Base-by-base conservation (phyloP, 352 stramenopile genomes). In the Salisapilia sapeloensis region DNA sequence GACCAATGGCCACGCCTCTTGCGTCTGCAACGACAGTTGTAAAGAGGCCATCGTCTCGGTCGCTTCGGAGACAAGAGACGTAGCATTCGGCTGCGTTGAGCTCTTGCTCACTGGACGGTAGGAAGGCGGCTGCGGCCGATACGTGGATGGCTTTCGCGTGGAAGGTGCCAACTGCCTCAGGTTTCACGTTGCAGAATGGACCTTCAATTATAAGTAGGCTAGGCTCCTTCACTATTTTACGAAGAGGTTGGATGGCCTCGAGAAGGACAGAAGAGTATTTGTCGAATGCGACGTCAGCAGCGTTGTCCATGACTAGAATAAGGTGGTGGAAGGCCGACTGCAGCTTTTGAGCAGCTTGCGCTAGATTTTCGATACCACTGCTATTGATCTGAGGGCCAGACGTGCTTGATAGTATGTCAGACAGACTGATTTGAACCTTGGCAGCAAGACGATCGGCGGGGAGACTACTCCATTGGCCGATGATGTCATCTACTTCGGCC, bases 11-110 rank as follows among this genome's bases (percentile, higher is more conserved):
- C 28, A 96, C 81, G 22, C 81, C 79, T 10, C 53, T 65, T 47
- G 92, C 63, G 25, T 93, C 92, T 6, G 78, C 86, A 24, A 98
- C 92, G 2, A 98, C 86, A 0, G 90, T 98, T 11, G 92, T 84
- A 37, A 83, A 96, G 1, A 97, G 51, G 15, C 79, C 72, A 50
- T 97, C 91, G 0, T 55, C 37, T 4, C 91, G 70, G 50, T 97
- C 91, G 2, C 85, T 91, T 28, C 75, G 60, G 14, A 93, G 53
- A 44, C 79, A 94, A 29, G 56, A 38, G 10, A 93, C 49, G 40
- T 94, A 92, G 1, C 56, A 33, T 19, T 40, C 19, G 2, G 50
- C 49, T 0, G 60, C 60, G 24, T 70, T 4, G 24, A 28, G 24
- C 24, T 13, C 24, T 10, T 13, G 24, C 24, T 10, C n/a, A n/a